A percentile compares a stretch with the other conserved stretches of the same genome.
phyloP scores from a whole-genome alignment of 225 moss, liverwort and hornwort genomes.

The Marchantia polymorpha region DNA sequence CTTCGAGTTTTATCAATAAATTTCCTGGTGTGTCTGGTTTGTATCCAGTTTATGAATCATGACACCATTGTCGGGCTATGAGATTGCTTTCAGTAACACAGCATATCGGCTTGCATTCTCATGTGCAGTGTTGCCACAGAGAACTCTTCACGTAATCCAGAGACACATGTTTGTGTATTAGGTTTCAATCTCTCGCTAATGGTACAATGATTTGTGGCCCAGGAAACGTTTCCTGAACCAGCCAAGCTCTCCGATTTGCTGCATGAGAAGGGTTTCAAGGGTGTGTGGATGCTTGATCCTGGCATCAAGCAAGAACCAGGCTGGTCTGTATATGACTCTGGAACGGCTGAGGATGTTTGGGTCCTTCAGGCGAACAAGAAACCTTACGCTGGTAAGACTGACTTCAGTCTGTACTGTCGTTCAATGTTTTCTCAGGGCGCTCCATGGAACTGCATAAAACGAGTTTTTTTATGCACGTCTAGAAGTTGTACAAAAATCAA shows the following conservation, averaged over 20 bases:
- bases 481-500: too few relatives aligned
- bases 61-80: too few relatives aligned
- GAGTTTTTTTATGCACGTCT: too few relatives aligned
- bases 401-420: not conserved
- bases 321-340: constrained; percentile 63
- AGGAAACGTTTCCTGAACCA: constrained; percentile 66
- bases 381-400: constrained; percentile 54
- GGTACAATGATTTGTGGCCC: constrained; percentile 10
- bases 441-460: not conserved
- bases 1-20: too few relatives aligned
- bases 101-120: not conserved
- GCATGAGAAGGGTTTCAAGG: constrained; percentile 69
- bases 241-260: constrained; percentile 52
- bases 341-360: constrained; percentile 63
- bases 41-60: too few relatives aligned
- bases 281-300: constrained; percentile 96
- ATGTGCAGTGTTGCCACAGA: not conserved
- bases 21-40: too few relatives aligned
- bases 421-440: not conserved
- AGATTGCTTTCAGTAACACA: too few relatives aligned
- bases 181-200: too few relatives aligned
- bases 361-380: constrained; percentile 54
- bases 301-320: constrained; percentile 81
- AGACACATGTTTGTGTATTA: too few relatives aligned
- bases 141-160: not conserved